A percentile compares a stretch with the other conserved stretches of the same genome.
These are phyloP conservation scores for Stenocarpella maydis DNA, from an alignment of 2,329 filamentous ascomycete genomes.

Conservation along the genomic window DNA sequence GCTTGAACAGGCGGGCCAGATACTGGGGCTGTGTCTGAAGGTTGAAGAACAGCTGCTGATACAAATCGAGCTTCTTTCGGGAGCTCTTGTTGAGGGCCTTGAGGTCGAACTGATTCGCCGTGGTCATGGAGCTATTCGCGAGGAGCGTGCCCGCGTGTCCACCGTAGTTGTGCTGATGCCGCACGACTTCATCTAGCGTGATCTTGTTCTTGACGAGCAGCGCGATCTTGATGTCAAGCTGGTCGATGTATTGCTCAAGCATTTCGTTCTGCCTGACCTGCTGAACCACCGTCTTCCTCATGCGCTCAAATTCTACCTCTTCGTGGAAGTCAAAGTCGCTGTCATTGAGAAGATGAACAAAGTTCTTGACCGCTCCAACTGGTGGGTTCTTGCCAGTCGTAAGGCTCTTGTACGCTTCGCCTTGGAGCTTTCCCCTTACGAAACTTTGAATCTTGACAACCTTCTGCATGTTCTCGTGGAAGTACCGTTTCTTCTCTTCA, in stretches of 20 bases:
- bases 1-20: slow-evolving; percentile 85
- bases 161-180: slow-evolving; percentile 95
- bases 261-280: slow-evolving; percentile 97
- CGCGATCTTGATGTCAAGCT: slow-evolving; percentile 98
- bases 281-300: slow-evolving; percentile 95
- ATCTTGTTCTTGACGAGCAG: slow-evolving; percentile 99
- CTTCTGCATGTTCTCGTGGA: slow-evolving; percentile 97
- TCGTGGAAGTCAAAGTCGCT: slow-evolving; percentile 99
- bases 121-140: slow-evolving; percentile 87
- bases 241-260: slow-evolving; percentile 96
- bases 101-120: slow-evolving; percentile 91
- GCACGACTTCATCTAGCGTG: slow-evolving; percentile 95
- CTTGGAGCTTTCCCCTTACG: slow-evolving; percentile 91
- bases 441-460: slow-evolving; percentile 99
- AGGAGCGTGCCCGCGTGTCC: slow-evolving; percentile 86
- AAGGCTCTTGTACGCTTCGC: slow-evolving; percentile 96
- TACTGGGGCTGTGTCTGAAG: slow-evolving; percentile 97
- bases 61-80: slow-evolving; percentile 91
- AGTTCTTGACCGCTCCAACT: slow-evolving; percentile 96
- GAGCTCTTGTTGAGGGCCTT: slow-evolving; percentile 98
- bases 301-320: slow-evolving; percentile 93
- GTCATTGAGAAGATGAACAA: slow-evolving; percentile 96
- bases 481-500: slow-evolving; percentile 85
- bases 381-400: slow-evolving; percentile 97
- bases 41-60: slow-evolving; percentile 97